Evolutionary conservation across 2,329 filamentous ascomycete genomes (phyloP), one percentile per base, ranked within the genome.

Genomic region (Exophiala alcalophila): DNA sequence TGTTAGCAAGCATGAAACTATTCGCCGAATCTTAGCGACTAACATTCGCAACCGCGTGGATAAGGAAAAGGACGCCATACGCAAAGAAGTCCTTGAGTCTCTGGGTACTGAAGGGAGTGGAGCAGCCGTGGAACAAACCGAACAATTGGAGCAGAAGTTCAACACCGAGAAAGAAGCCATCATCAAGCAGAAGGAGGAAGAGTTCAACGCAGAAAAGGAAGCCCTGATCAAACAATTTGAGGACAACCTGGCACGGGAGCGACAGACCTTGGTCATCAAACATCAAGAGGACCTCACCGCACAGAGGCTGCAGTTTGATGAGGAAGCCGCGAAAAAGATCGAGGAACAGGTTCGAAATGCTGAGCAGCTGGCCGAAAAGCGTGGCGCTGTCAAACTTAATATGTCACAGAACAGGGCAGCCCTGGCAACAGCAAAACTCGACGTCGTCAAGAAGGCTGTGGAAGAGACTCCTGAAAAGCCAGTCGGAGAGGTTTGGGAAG

Each of bases 401-500:
- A 85, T 94, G 80, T 71, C 81, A 4, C 83, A 91, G 54, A 86
- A 83, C 55, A 80, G 83, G 60, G 67, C 75, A 32, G 78, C 76
- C 49, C 67, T 70, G 6, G 78, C 81, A 0, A 73, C 74, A 36
- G 85, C 83, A 4, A 94, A 92, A 68, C 68, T 94, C 21, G 76
- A 78, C 1, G 79, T 92, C 1, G 85, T 97, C 3, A 78, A 89
- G 58, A 85, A 80, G 32, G 90, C 91, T 9, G 88, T 84, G 0
- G 76, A 74, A n/a, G 84, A 94, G 33, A 96, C 90, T 1, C 91
- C 91, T 0, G 75, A 91, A 57, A 82, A 81, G 60, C 80, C 89
- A 0, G 88, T 97, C 3, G 78, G 71, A 7, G 89, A 96, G 64
- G 90, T 96, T 0, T 96, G 87, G 86, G 81, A 84, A 51, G 69